A percentile compares a stretch with the other conserved stretches of the same genome.
These are phyloP conservation scores for Claviceps citrina DNA, from an alignment of 2,329 filamentous ascomycete species.

Conservation along the genomic window DNA sequence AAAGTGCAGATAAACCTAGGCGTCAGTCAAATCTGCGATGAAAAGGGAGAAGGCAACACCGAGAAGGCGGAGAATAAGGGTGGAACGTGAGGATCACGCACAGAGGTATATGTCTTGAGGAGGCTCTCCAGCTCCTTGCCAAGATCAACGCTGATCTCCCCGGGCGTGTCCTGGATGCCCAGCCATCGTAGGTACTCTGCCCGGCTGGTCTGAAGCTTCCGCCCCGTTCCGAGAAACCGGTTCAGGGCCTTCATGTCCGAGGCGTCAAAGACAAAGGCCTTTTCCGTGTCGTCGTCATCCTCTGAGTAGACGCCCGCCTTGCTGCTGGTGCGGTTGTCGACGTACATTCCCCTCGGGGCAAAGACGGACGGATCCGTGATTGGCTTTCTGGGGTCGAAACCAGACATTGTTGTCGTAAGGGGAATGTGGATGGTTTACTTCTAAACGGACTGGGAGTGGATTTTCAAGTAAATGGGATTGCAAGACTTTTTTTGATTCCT, in stretches of 20 bases:
- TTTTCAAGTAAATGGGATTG: no score
- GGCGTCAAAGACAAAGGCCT: neutral
- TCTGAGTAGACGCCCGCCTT: no score
- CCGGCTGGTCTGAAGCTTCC: neutral
- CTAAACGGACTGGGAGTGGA: no score
- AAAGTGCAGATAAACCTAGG: neutral
- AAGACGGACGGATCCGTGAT: constrained; percentile 2
- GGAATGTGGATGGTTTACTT: no score
- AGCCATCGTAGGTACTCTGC: neutral
- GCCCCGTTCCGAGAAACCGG: neutral
- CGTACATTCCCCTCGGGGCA: neutral
- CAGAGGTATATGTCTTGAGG: neutral
- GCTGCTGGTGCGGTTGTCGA: neutral
- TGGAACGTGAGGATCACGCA: neutral
- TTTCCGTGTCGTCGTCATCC: neutral
- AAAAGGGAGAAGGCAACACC: no score
- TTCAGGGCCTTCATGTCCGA: neutral
- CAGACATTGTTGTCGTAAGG: neutral
- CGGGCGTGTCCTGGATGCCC: neutral
- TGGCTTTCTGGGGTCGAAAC: neutral
- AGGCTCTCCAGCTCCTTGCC: neutral
- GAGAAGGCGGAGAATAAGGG: neutral
- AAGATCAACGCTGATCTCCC: neutral
- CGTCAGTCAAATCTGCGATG: neutral
- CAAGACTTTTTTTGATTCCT: neutral